Evolutionary conservation across 768 basidiomycete genomes (phyloP).

Genomic region (Leucogyrophana mollusca): DNA sequence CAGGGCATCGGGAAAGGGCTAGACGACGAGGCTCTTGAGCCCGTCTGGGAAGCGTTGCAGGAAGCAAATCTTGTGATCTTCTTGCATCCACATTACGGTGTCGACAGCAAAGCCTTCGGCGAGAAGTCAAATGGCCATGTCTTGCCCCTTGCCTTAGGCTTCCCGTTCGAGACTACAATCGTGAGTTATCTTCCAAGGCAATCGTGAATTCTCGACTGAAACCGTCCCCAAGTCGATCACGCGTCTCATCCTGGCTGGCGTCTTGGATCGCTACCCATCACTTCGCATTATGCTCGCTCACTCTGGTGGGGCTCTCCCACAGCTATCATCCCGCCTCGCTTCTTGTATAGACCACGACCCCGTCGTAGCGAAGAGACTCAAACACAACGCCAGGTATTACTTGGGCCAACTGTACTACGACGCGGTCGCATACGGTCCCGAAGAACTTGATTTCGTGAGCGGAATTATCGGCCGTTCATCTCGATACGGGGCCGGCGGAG

Average conservation of each 20-base stretch:
- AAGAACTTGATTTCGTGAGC: conserved; percentile 79
- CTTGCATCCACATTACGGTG: conserved; percentile 85
- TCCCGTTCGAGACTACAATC: conserved; percentile 88
- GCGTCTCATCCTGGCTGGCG: conserved; percentile 77
- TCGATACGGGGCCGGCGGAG: conserved; percentile 38
- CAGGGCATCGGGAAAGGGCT: conserved; percentile 74
- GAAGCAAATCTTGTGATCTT: conserved; percentile 72
- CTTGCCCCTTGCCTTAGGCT: conserved; percentile 81
- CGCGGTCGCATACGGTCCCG: conserved; percentile 86
- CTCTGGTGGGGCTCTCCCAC: conserved; percentile 82
- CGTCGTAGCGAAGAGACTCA: conserved; percentile 65
- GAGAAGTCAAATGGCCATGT: conserved; percentile 82
- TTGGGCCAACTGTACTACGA: conserved; percentile 79
- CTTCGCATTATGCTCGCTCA: conserved; percentile 83
- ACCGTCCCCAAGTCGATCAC: conserved; percentile 53
- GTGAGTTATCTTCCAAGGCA: conserved; percentile 40
- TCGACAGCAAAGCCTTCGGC: conserved; percentile 74
- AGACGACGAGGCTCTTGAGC: conserved; percentile 76
- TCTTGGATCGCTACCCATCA: conserved; percentile 74
- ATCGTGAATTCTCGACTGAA: neutral
- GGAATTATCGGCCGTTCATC: conserved; percentile 64
- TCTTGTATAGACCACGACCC: conserved; percentile 89
- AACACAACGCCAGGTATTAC: conserved; percentile 84
- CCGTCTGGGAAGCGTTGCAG: conserved; percentile 79
- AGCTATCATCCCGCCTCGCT: conserved; percentile 79